Base-by-base conservation (phyloP, 495 filamentous ascomycete genomes). In the Neurospora sp. region DNA sequence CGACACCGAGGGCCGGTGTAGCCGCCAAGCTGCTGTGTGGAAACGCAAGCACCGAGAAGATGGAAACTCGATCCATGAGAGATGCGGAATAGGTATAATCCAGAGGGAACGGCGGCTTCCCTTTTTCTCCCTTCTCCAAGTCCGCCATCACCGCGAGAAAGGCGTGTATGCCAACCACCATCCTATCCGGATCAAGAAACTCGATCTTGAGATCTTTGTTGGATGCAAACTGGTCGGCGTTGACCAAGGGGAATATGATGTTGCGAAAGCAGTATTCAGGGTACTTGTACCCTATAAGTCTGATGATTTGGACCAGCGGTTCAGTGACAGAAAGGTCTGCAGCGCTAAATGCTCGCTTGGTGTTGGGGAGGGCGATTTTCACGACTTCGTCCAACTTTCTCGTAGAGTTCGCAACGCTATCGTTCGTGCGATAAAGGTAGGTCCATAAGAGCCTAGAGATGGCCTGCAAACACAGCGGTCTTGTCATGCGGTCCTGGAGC, bases 361-460 rank as follows among this genome's bases (percentile, higher is more conserved):
- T 89, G 9, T 89, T 85, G 3, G 93, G 93, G 16, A 99, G 87
- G 10, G 97, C 89, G 74, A 95, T 86, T 78, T 89, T 91, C 54
- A 94, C 85, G 37, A 98, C 89, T 70, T 97, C 94, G 73, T 98
- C 94, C 41, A 98, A 85, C 79, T 94, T 97, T 72, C 90, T 90
- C 46, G 90, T 87, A 5, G 90, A 90, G 38, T 85, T 84, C 62
- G 89, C 89, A 12, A 88, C 86, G 48, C 77, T 84, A 73, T 98
- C 96, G 5, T 87, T 88, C 71, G 83, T 91, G 23, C 94, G 89
- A 80, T 97, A 97, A 35, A 98, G 87, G 82, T 97, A 99, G 1
- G 93, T 94, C 96, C 96, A 99, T 4, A 97, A 84, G n/a, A 99
- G 85, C 72, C 94, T 90, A 46, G 94, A 97, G 59, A 98, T 90